These are phyloP conservation scores for Dryas drummondii DNA, from an alignment of 306 rosid genomes.

Conservation along the genomic window DNA sequence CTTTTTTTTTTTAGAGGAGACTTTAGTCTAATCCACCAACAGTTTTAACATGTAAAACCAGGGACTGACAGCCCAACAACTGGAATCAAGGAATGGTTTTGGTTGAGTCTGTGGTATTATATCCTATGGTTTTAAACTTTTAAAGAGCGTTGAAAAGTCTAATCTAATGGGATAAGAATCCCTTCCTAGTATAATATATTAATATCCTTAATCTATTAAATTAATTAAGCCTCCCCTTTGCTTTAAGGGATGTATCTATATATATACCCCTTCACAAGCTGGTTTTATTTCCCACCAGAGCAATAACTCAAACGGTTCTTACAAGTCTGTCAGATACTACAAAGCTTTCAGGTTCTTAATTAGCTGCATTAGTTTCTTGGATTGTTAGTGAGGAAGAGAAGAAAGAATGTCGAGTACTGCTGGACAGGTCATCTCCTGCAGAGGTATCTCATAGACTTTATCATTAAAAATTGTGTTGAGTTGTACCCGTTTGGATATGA, in stretches of 20 bases:
- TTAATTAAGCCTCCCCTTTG: background rate
- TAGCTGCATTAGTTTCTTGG: background rate
- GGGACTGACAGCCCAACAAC: background rate
- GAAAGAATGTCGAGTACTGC: conserved; percentile 27
- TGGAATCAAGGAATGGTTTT: conserved; percentile 8
- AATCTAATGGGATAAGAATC: background rate
- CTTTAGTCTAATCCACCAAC: too few species aligned
- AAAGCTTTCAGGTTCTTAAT: background rate
- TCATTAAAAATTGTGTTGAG: background rate
- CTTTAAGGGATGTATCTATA: background rate
- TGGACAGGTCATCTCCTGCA: conserved; percentile 37
- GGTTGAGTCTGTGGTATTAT: background rate
- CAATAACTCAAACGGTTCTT: background rate
- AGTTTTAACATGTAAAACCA: background rate
- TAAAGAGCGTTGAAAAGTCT: background rate
- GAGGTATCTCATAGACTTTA: conserved; percentile 13
- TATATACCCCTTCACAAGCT: conserved; percentile 4
- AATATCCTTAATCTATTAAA: background rate
- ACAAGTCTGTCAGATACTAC: conserved; percentile 2
- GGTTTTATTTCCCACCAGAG: background rate
- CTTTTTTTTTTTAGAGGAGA: too few species aligned
- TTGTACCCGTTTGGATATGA: background rate
- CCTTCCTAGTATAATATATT: background rate
- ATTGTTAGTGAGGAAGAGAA: background rate
- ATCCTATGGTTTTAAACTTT: too few species aligned